Evolutionary conservation across 441 rosid species (phyloP), one percentile per base, ranked within the genome.

Genomic region (Adansonia grandidieri): DNA sequence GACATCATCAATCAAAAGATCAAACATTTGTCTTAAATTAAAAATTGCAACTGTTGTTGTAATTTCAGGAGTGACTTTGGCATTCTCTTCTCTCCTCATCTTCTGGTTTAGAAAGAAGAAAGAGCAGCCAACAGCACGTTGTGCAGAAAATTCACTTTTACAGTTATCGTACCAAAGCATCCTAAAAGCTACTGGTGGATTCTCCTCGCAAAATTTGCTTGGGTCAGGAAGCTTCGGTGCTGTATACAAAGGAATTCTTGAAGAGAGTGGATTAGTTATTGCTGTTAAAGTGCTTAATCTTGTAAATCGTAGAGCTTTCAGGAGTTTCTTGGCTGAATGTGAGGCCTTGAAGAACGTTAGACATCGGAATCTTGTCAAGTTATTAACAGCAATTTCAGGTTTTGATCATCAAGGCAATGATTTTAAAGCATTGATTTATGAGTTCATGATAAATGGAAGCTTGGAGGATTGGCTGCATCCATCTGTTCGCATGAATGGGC

Each of bases 171-270:
- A 83, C 42, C 45, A 15, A 7, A 63, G 22, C 1, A 71, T 83
- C 9, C 9, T 54, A 2, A 53, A 53, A 14, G 86, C 86, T 5
- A 83, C 83, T 0, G 50, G 68, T 57, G 82, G 82, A 4, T 85
- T 85, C 71, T 77, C 86, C 3, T 2, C 20, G 1, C 14, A 53
- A 1, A 72, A 80, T 14, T 14, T 80, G 75, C 15, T 85, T 17
- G 85, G 86, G 11, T 24, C 1, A 24, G 28, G 28, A 24, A 24
- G 28, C 1, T 24, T 24, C 28, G 28, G 28, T 24, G 0, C 82
- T 3, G 84, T 81, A 13, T 86, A 86, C 20, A 84, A 63, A 57
- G 84, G 84, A 42, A 47, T 67, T 11, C 64, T 86, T 14, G 37
- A 19, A 1, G 42, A 74, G 3, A 54, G 6, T 40, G 65, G 47